Percentiles rank a stretch among this genome's conserved stretches.
These are phyloP conservation scores for Eleusine coracana DNA, from an alignment of 176 grass and related monocot genomes.

Conservation along the genomic window DNA sequence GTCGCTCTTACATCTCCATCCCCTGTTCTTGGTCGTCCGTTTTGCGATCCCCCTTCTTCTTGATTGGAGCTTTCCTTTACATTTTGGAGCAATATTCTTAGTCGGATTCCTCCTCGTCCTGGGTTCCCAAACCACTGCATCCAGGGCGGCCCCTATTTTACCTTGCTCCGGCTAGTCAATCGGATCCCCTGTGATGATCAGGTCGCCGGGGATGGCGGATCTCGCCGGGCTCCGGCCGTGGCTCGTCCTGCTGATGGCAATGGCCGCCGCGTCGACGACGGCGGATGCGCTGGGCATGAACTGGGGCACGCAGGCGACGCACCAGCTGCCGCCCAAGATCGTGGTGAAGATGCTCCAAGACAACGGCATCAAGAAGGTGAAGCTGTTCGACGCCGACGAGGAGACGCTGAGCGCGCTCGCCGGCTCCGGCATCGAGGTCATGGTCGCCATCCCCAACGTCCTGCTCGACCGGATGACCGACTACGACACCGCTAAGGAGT, in stretches of 20 bases:
- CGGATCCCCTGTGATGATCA: not conserved
- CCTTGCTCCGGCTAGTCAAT: not conserved
- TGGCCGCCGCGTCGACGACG: not conserved
- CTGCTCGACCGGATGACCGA: conserved; percentile 67
- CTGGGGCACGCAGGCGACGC: conserved; percentile 87
- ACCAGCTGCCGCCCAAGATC: conserved; percentile 59
- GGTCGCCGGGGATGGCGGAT: conserved; percentile 21
- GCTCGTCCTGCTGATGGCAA: conserved; percentile 29
- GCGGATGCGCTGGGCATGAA: conserved; percentile 73
- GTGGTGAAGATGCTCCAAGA: conserved; percentile 70
- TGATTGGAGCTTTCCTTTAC: conserved; percentile 22
- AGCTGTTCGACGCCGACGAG: conserved; percentile 87
- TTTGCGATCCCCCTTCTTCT: not conserved
- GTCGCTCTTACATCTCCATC: not conserved
- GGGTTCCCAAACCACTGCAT: not conserved
- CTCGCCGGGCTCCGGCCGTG: not conserved
- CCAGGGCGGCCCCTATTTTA: not conserved
- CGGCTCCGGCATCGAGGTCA: conserved; percentile 71
- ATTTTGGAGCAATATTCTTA: not conserved
- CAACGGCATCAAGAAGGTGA: conserved; percentile 83
- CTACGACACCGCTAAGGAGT: conserved; percentile 60
- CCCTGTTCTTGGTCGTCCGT: not conserved
- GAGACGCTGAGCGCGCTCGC: conserved; percentile 68
- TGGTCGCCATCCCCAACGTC: conserved; percentile 86
- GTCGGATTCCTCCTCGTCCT: not conserved